phyloP scores from a whole-genome alignment of 2,329 filamentous ascomycete species.

The Paracorniculantispora psalliotae region DNA sequence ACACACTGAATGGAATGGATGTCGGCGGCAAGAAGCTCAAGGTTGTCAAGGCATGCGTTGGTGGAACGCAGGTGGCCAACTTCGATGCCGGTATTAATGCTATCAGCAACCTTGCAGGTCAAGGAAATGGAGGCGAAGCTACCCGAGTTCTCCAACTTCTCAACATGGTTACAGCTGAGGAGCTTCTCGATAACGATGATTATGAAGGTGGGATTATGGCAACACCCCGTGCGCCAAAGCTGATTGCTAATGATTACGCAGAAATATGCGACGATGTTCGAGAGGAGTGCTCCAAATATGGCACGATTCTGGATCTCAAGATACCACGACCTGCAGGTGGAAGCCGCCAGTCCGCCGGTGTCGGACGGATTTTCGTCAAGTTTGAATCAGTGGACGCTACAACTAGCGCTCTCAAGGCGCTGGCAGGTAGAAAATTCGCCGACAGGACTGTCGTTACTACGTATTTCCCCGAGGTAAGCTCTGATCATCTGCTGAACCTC shows the following conservation, averaged over 20 bases:
- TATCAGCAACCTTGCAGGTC: slow-evolving; percentile 95
- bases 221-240: neutral
- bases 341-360: slow-evolving; percentile 76
- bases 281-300: slow-evolving; percentile 91
- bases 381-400: slow-evolving; percentile 75
- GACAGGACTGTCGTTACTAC: slow-evolving; percentile 95
- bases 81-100: slow-evolving; percentile 95
- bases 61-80: slow-evolving; percentile 85
- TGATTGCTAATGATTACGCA: slow-evolving; percentile 39
- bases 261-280: slow-evolving; percentile 95
- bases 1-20: slow-evolving; percentile 89
- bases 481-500: neutral
- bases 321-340: slow-evolving; percentile 82
- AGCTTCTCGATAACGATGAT: slow-evolving; percentile 88
- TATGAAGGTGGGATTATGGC: slow-evolving; percentile 73
- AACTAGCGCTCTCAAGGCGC: slow-evolving; percentile 77
- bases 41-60: slow-evolving; percentile 85
- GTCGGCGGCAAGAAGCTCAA: slow-evolving; percentile 82
- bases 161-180: slow-evolving; percentile 97
- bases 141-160: slow-evolving; percentile 85
- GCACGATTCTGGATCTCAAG: slow-evolving; percentile 81
- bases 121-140: slow-evolving; percentile 71
- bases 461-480: slow-evolving; percentile 82
- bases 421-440: slow-evolving; percentile 93
- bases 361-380: slow-evolving; percentile 98